Evolutionary conservation across 1,284 basidiomycete genomes (phyloP), one percentile per base, ranked within the genome.

Genomic region (Sparassis latifolia): DNA sequence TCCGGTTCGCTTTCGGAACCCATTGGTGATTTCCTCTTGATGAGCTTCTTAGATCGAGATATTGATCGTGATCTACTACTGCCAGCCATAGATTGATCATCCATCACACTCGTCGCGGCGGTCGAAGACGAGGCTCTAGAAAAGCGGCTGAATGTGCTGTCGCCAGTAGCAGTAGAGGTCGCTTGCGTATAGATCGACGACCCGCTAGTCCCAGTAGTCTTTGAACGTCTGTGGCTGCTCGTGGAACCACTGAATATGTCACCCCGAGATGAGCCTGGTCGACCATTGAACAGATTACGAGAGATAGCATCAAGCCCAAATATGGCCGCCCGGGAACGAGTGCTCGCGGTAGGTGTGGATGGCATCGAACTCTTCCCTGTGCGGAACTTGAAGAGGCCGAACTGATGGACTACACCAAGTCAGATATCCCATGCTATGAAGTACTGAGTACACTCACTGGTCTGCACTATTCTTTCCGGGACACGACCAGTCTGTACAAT

Each of bases 251-350:
- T 77, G 59, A 90, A 88, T 50, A 88, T 73, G 55, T 89, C 86
- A 41, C 76, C 77, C 69, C 79, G 81, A 9, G 78, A 70, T 3
- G 77, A 78, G 10, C 77, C 80, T 40, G 84, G 76, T 5, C 80
- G 76, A 3, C 77, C 64, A 55, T 77, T 80, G 66, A 90, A 52
- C 31, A 91, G 72, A 62, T 86, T 87, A 47, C 86, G 76, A 27
- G 90, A 92, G 58, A 95, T 84, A 10, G 81, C 85, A 61, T 94
- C 92, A 44, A 95, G 73, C 32, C 87, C 83, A 61, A 94, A 90
- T 51, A 91, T 89, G 10, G 86, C 82, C 2, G 84, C 86, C 54
- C 86, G 82, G 3, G 89, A 85, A 43, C 86, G 83, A 10, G 73
- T 66, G 37, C 58, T 70, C 5, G 80, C 77, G 0, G 87, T 89